Base-by-base conservation (phyloP, 2,329 filamentous ascomycete species). In the Periconia sp. region DNA sequence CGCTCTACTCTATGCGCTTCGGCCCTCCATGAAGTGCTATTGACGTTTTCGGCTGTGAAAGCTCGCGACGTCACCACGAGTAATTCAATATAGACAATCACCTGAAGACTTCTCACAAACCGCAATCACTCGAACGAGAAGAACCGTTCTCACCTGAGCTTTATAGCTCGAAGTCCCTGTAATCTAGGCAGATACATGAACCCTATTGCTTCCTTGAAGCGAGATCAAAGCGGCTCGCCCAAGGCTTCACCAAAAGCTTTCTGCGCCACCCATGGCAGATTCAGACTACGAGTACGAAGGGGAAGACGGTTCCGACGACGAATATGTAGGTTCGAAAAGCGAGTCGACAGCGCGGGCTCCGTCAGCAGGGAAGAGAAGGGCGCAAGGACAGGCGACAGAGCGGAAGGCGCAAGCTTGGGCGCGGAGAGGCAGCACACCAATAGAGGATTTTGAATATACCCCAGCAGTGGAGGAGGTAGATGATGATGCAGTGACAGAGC, bases 401-500 rank as follows among this genome's bases (percentile, higher is more conserved):
- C 57, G 57, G n/a, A 79, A 63, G 74, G 78, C 52, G 23, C 56
- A 68, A 75, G 80, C 61, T 65, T 79, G 57, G 76, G 76, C 61
- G 74, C 54, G 57, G 56, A 64, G 17, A 31, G 35, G 40, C 11
- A 42, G 32, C 25, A 39, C 40, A 8, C 38, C 45, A 12, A 31
- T 32, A 15, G 45, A 43, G 21, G 40, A 48, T 10, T 21, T 17
- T 5, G 44, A 40, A 34, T 48, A 48, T 16, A 35, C 33, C 15
- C 34, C 45, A 4, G 32, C 28, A 4, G 36, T 36, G 68, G 79
- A 60, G 70, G 89, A 94, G 70, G 86, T 86, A 15, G 86, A 57
- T 11, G 56, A 84, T 29, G 89, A 95, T 72, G 90, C 88, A 32
- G 85, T 84, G 43, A 83, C 95, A 54, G 85, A 84, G 43, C 82